These are phyloP conservation scores for Fraxinus baroniana DNA, from an alignment of 305 asterid genomes.

Conservation along the genomic window DNA sequence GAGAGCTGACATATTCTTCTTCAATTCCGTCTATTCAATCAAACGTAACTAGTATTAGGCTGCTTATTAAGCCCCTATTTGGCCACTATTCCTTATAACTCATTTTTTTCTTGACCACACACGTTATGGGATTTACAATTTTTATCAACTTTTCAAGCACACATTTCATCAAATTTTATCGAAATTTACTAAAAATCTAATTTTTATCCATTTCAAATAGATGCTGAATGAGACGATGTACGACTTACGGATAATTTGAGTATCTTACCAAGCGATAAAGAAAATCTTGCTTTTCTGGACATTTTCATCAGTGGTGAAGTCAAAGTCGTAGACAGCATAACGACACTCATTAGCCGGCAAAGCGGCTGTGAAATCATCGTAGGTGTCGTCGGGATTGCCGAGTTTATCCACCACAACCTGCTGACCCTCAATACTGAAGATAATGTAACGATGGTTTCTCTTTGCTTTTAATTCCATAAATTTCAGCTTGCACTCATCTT, in stretches of 20 bases:
- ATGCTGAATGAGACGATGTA: background rate
- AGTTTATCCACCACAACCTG: slow-evolving; percentile 53
- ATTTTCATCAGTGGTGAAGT: slow-evolving; percentile 55
- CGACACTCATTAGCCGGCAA: slow-evolving; percentile 60
- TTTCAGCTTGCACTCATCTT: slow-evolving; percentile 57
- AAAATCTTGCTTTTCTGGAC: slow-evolving; percentile 69
- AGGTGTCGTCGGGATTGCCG: slow-evolving; percentile 42
- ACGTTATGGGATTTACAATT: too few species aligned
- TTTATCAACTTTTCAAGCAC: too few species aligned
- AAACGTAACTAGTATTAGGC: background rate
- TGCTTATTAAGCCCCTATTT: background rate
- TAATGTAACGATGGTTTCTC: slow-evolving; percentile 53
- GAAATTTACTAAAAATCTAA: too few species aligned
- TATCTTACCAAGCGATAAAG: slow-evolving; percentile 56
- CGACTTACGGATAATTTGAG: background rate
- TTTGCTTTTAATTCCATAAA: slow-evolving; percentile 55
- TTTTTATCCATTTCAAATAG: background rate
- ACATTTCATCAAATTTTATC: too few species aligned
- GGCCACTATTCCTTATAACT: background rate
- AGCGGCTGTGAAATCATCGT: slow-evolving; percentile 43
- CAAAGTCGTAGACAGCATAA: slow-evolving; percentile 58
- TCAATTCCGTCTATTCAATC: background rate
- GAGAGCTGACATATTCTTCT: background rate
- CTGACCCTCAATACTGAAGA: slow-evolving; percentile 50
- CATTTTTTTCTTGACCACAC: background rate